phyloP scores from a whole-genome alignment of 75 land plant species.

The Cupressus sempervirens region DNA sequence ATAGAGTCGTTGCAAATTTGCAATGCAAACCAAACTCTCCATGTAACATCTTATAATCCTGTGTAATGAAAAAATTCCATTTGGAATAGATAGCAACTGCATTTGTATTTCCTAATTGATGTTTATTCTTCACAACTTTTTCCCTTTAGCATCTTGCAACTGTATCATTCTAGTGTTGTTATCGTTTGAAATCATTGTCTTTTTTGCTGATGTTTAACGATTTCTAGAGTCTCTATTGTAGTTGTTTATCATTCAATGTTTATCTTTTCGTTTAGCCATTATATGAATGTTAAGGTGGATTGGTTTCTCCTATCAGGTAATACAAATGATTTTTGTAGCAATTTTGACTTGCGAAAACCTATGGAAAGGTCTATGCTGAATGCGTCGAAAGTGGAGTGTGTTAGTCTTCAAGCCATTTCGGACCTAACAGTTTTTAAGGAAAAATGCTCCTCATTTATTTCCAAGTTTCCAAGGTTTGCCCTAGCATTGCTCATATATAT shows the following conservation, averaged over 20 bases:
- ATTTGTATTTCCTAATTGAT: too few relatives aligned
- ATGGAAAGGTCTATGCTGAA: conserved; percentile 58
- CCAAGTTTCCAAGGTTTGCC: conserved; percentile 53
- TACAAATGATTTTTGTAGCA: conserved; percentile 52
- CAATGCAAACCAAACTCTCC: too few relatives aligned
- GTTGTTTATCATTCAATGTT: neutral
- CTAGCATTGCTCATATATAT: neutral
- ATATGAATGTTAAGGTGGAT: neutral
- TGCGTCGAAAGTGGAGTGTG: conserved; percentile 47
- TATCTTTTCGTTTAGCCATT: neutral
- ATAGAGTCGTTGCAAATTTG: too few relatives aligned
- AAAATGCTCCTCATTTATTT: conserved; percentile 54
- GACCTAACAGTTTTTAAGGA: conserved; percentile 38
- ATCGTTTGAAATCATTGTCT: too few relatives aligned
- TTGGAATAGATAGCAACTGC: too few relatives aligned
- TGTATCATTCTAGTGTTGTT: too few relatives aligned
- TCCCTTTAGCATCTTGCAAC: too few relatives aligned
- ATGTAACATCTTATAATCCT: too few relatives aligned
- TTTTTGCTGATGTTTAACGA: too few relatives aligned
- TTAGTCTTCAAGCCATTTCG: conserved; percentile 43
- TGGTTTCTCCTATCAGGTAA: conserved; percentile 26
- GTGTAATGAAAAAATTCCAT: too few relatives aligned
- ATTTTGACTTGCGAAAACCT: conserved; percentile 89
- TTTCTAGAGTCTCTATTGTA: neutral
- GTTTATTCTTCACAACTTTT: too few relatives aligned